Evolutionary conservation across 1,139 yeast species (phyloP).

Genomic region (Geotrichum bryndzae): DNA sequence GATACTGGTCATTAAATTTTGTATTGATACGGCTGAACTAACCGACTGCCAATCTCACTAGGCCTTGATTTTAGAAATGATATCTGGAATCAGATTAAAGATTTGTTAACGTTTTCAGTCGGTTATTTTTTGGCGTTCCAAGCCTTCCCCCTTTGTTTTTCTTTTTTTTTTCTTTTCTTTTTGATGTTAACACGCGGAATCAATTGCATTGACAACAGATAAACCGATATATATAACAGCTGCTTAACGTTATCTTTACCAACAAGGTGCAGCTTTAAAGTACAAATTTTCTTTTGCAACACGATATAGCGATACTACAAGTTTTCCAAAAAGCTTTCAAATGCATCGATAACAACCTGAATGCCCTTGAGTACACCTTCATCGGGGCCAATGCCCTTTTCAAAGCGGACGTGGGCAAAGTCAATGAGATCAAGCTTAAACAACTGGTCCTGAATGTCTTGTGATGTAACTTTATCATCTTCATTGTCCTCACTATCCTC

Average conservation of each 20-base stretch:
- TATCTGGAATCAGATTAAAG: no score
- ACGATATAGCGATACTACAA: not conserved
- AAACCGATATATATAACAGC: not conserved
- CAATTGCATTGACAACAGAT: not conserved
- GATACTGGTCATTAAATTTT: no score
- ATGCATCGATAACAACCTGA: constrained; percentile 47
- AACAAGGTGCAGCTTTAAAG: not conserved
- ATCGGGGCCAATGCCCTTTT: constrained; percentile 64
- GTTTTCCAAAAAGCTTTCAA: constrained; percentile 11
- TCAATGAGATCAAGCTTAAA: constrained; percentile 68
- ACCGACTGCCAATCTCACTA: no score
- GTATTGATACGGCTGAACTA: no score
- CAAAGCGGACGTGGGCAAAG: constrained; percentile 76
- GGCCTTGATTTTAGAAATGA: no score
- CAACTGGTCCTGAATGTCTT: constrained; percentile 30
- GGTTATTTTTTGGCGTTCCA: no score
- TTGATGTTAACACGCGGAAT: no score
- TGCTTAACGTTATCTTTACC: not conserved
- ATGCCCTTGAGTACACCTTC: constrained; percentile 64
- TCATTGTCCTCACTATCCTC: constrained; percentile 29
- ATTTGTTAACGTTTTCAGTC: no score
- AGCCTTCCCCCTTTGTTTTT: no score
- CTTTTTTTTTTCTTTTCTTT: no score
- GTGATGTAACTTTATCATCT: constrained; percentile 27
- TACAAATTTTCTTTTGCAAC: not conserved